Base-by-base conservation (phyloP, 805 yeast species). In the Cyberlindnera euphorbiiphila region DNA sequence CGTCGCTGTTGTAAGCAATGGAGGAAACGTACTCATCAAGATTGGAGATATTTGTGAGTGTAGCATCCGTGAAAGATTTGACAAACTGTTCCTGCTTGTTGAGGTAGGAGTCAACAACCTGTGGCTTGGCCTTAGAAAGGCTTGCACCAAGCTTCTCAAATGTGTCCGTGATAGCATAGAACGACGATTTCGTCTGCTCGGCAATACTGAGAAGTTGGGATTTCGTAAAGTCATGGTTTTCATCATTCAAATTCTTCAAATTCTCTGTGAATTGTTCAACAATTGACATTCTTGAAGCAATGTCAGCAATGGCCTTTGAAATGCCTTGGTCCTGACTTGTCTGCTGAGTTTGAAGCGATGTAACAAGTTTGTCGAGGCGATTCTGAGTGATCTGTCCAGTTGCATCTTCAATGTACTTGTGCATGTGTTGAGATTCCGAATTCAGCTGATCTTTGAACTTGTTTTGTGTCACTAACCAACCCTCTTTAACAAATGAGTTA, bases 301-400 rank as follows among this genome's bases (percentile, higher is more conserved):
- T 32, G 1, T 34, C 42, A 3, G n/a, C 9, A 1, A 42, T 32
- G 3, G 45, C 36, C 4, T 25, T 26, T 1, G 32, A 8, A 11
- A 35, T 25, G 12, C 29, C n/a, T 7, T 18, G 22, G 11, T 30
- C 34, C 6, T 40, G 42, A 1, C 25, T 28, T 1, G 9, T n/a
- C 5, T 37, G 30, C 40, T 49, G 44, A 43, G 45, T n/a, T 41
- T 37, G 10, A 41, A 49, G 15, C 46, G 39, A 7, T 44, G 34
- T 6, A 38, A 41, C 27, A 45, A 53, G 18, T 51, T 42, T 13
- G 32, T 43, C 6, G 29, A 53, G 9, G 49, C 53, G 6, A 47
- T 37, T 14, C 37, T 34, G 5, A 2, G 44, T 37, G 16, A 43
- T 45, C 13, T 30, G 31, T 22, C 59, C 58, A 30, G 16, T 29